These are phyloP conservation scores for Phytopythium montanum DNA, from an alignment of 352 stramenopile species.

Conservation along the genomic window DNA sequence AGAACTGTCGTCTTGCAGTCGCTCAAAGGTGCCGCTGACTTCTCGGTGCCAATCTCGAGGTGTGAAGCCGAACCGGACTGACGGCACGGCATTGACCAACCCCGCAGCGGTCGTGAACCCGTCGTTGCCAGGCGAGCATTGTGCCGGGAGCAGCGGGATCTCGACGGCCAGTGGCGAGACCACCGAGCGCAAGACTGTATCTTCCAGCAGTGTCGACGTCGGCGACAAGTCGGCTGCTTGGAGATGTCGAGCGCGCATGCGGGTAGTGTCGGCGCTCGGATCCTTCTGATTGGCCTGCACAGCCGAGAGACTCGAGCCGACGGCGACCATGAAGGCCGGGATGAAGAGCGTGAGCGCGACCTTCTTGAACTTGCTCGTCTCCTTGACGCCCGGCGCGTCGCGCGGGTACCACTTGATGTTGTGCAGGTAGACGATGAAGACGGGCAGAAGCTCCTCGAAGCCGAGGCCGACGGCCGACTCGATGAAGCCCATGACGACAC, in stretches of 20 bases:
- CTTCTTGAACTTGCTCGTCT: conserved; percentile 53
- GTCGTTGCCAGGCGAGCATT: background rate
- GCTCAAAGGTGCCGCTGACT: background rate
- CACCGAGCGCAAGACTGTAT: conserved; percentile 11
- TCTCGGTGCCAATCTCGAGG: conserved; percentile 20
- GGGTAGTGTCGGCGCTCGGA: conserved; percentile 10
- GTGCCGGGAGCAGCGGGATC: background rate
- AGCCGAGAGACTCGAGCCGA: conserved; percentile 46
- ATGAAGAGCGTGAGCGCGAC: conserved; percentile 56
- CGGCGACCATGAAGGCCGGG: conserved; percentile 46
- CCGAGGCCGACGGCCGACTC: conserved; percentile 43
- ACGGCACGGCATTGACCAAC: background rate
- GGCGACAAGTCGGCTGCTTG: conserved; percentile 8
- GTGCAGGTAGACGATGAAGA: conserved; percentile 63
- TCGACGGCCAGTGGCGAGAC: background rate
- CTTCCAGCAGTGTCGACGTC: conserved; percentile 3
- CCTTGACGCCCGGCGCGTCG: conserved; percentile 41
- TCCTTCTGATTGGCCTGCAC: conserved; percentile 57
- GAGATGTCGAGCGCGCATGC: conserved; percentile 22
- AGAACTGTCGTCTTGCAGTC: background rate
- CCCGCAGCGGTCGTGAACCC: background rate
- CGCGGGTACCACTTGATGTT: conserved; percentile 51
- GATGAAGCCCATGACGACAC: conserved; percentile 57
- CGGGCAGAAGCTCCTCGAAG: conserved; percentile 47
- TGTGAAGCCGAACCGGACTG: conserved; percentile 27